Conservation (phyloP, 176 grass and related monocot species). For the Luzula sylvatica region DNA sequence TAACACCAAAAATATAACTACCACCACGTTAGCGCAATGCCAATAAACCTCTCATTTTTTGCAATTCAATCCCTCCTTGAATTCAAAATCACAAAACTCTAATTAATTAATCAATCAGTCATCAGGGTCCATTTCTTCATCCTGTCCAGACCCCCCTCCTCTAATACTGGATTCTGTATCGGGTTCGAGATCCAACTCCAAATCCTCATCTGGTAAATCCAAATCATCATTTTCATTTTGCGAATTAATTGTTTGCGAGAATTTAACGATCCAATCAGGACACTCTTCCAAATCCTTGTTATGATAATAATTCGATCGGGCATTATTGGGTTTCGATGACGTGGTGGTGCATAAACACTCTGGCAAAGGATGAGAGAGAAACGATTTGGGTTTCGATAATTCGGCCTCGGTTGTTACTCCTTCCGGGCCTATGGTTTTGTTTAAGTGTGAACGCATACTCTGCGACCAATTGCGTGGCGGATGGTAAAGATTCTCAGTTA, state of each 20-base stretch:
- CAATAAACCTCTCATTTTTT: conserved; percentile 3
- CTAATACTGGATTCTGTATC: conserved; percentile 49
- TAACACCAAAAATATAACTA: conserved; percentile 7
- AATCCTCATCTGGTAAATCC: conserved; percentile 58
- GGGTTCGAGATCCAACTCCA: conserved; percentile 35
- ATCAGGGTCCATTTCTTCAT: conserved; percentile 97
- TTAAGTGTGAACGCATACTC: conserved; percentile 57
- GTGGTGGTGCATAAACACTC: conserved; percentile 71
- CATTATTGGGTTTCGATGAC: conserved; percentile 20
- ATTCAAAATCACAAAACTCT: background rate
- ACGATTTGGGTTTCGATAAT: conserved; percentile 62
- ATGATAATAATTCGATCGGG: conserved; percentile 3
- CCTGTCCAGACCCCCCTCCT: conserved; percentile 58
- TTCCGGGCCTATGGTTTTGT: conserved; percentile 44
- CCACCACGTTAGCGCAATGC: conserved; percentile 6
- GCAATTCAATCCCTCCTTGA: conserved; percentile 2
- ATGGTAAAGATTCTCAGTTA: conserved; percentile 65
- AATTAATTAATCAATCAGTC: conserved; percentile 43
- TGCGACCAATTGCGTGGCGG: conserved; percentile 78
- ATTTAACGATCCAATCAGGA: conserved; percentile 43
- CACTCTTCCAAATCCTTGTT: conserved; percentile 61
- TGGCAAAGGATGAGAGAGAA: conserved; percentile 66
- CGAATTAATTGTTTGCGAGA: conserved; percentile 9
- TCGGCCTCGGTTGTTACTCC: conserved; percentile 35
- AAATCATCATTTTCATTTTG: conserved; percentile 60